Conservation (phyloP, 108 stramenopile genomes). For the Discostella stelligeroides region DNA sequence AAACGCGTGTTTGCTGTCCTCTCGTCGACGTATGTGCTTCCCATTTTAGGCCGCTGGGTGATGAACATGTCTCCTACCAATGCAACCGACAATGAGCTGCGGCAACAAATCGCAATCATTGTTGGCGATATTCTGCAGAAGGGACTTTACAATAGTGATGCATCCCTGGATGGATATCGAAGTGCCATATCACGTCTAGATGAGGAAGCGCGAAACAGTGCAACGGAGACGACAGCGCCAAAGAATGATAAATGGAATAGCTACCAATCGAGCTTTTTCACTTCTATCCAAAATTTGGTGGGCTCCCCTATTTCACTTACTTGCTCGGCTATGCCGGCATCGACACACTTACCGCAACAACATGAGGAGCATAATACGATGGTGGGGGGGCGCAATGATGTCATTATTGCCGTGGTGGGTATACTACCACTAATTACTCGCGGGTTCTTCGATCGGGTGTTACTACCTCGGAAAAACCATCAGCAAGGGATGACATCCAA, state of each 20-base stretch:
- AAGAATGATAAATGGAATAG: neutral
- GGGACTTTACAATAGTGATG: constrained; percentile 51
- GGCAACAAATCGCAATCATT: neutral
- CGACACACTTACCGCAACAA: neutral
- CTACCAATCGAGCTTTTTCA: constrained; percentile 24
- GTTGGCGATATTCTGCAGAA: constrained; percentile 46
- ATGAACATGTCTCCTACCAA: neutral
- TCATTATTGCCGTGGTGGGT: constrained; percentile 1
- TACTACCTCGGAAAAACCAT: no score
- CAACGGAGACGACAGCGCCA: neutral
- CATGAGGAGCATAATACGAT: no score
- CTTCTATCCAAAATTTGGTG: constrained; percentile 3
- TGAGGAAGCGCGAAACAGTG: neutral
- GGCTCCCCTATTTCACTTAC: neutral
- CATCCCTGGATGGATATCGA: constrained; percentile 70
- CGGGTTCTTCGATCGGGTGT: constrained; percentile 34
- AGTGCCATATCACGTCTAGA: neutral
- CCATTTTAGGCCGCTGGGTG: constrained; percentile 31
- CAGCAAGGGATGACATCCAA: no score
- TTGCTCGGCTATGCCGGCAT: neutral
- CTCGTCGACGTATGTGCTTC: constrained; percentile 22
- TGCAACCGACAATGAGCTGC: no score
- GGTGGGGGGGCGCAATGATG: neutral
- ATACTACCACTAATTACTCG: constrained; percentile 24
- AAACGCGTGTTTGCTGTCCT: constrained; percentile 30